Base-by-base conservation (phyloP, 2,329 filamentous ascomycete species). In the Myriosclerotinia curreyana region DNA sequence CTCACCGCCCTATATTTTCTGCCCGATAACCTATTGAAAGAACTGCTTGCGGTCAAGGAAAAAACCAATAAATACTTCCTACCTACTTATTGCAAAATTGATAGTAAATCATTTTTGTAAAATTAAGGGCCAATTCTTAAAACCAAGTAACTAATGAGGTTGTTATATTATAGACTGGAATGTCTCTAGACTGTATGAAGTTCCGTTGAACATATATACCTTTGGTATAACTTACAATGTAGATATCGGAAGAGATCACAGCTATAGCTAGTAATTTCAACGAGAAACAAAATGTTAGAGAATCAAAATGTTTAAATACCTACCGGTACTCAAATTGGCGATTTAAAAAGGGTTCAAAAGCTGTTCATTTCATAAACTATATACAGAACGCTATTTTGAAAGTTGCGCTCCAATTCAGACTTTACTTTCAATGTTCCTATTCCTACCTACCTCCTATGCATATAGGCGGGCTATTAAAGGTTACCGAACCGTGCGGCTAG, bases 1-100 rank as follows among this genome's bases (percentile, higher is more conserved):
- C 20, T 60, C 58, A 60, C 58, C 58, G 58, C 58, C 31, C 25
- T 38, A 1, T 22, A 22, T 46, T 58, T 58, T 36, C 46, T 58
- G 55, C 55, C 55, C 8, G 28, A 31, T 31, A 31, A 3, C n/a
- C 12, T 34, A 46, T 7, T 9, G 25, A 56, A 28, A 46, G 17
- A 42, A 36, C 51, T 54, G 40, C 40, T 34, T 46, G 54, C 40
- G 40, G 28, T 31, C 25, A n/a, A 5, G 17, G 28, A 17, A 28
- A 15, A 48, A 22, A 22, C n/a, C 17, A 51, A 34, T 20, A 31
- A 4, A 14, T 2, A 17, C 6, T n/a, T 44, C 5, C 17, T n/a
- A 44, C 14, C 53, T 9, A 44, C 8, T 12, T 20, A 55, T 31
- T 42, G 9, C 15, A 55, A 20, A 56, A 56, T 44, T 55, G 1